Evolutionary conservation across 176 grass and related monocot species (phyloP).

Genomic region (Triticum dicoccoides): DNA sequence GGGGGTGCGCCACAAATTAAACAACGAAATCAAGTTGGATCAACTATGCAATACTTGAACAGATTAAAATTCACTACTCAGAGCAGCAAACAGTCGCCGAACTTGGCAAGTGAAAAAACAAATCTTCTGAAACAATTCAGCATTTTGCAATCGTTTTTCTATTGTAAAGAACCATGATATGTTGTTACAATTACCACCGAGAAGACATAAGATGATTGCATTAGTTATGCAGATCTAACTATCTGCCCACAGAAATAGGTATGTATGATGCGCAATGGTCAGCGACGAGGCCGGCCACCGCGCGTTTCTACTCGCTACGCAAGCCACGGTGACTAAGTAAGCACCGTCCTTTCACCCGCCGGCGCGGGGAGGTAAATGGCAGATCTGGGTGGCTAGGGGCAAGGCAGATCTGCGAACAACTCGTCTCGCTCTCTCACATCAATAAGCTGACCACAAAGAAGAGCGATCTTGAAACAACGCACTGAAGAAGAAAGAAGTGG

Average conservation of each 20-base stretch:
- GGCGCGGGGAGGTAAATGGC: not conserved
- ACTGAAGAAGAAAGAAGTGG: not conserved
- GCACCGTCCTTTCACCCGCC: not conserved
- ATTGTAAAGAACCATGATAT: not conserved
- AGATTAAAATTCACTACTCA: not conserved
- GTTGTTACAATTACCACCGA: not conserved
- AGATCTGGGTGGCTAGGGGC: not conserved
- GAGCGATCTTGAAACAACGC: not conserved
- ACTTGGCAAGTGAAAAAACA: not conserved
- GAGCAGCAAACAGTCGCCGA: not conserved
- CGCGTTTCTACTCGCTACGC: not conserved
- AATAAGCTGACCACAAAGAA: not conserved
- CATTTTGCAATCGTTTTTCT: not conserved
- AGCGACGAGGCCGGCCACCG: not conserved
- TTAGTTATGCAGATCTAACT: constrained; percentile 11
- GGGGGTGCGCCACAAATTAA: not conserved
- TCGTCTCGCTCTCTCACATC: not conserved
- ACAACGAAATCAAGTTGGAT: not conserved
- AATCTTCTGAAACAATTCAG: not conserved
- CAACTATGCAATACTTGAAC: not conserved
- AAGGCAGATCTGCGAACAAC: not conserved
- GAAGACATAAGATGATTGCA: not conserved
- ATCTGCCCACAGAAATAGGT: not conserved
- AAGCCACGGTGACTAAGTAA: not conserved
- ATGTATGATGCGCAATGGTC: not conserved